These are phyloP conservation scores for Drosera capensis DNA, from an alignment of 148 eudicot genomes.

Conservation along the genomic window DNA sequence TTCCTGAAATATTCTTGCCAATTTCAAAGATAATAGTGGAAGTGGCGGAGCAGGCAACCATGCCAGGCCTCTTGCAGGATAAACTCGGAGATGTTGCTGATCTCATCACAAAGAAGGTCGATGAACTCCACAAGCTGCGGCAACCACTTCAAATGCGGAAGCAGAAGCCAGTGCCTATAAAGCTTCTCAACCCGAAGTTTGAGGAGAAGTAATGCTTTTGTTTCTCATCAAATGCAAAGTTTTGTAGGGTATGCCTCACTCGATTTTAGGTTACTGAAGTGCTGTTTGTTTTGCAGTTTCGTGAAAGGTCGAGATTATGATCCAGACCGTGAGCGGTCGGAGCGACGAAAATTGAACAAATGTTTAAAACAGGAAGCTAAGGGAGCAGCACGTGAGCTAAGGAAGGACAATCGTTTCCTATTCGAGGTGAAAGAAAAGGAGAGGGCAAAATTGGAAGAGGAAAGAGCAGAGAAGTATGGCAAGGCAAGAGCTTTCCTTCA, in stretches of 20 bases:
- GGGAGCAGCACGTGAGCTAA: slow-evolving; percentile 67
- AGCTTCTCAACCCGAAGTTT: slow-evolving; percentile 47
- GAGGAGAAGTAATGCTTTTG: slow-evolving; percentile 57
- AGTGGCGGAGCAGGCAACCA: slow-evolving; percentile 33
- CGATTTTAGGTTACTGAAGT: background rate
- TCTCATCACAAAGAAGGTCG: slow-evolving; percentile 31
- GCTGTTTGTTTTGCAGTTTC: slow-evolving; percentile 34
- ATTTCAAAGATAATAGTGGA: slow-evolving; percentile 27
- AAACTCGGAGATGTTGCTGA: slow-evolving; percentile 32
- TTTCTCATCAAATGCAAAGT: too few relatives aligned
- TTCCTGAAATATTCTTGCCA: slow-evolving; percentile 62
- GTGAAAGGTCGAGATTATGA: slow-evolving; percentile 87
- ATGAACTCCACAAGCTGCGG: slow-evolving; percentile 42
- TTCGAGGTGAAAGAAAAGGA: slow-evolving; percentile 52
- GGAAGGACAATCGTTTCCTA: slow-evolving; percentile 76
- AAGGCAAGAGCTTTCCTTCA: slow-evolving; percentile 74
- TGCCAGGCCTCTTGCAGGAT: slow-evolving; percentile 37
- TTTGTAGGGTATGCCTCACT: too few relatives aligned
- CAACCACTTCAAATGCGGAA: slow-evolving; percentile 61
- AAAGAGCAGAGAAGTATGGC: slow-evolving; percentile 59
- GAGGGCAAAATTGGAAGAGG: slow-evolving; percentile 40
- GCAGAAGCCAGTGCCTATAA: slow-evolving; percentile 61
- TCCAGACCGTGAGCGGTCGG: slow-evolving; percentile 81
- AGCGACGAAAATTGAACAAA: slow-evolving; percentile 38
- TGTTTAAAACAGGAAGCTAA: slow-evolving; percentile 36